These are phyloP conservation scores for Limonium bicolor DNA, from an alignment of 148 eudicot genomes.

Conservation along the genomic window DNA sequence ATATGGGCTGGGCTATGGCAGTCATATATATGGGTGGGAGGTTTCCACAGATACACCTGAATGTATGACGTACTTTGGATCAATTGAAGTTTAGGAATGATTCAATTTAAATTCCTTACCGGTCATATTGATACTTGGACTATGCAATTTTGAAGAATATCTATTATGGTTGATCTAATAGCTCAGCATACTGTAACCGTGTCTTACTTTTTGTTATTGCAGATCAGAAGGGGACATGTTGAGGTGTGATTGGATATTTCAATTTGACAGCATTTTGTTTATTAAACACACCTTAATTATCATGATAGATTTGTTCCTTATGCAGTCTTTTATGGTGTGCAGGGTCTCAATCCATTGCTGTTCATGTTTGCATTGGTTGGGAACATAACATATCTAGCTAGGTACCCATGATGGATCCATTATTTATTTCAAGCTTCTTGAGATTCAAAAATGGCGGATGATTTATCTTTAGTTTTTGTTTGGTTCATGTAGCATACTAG, in stretches of 20 bases:
- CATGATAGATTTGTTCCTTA: background rate
- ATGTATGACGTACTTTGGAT: slow-evolving; percentile 24
- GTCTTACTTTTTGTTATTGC: slow-evolving; percentile 9
- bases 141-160: too few relatives aligned
- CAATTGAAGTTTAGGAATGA: background rate
- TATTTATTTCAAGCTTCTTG: too few relatives aligned
- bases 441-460: too few relatives aligned
- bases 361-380: slow-evolving; percentile 68
- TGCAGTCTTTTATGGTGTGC: slow-evolving; percentile 10
- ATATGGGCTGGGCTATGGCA: slow-evolving; percentile 79
- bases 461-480: too few relatives aligned
- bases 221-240: slow-evolving; percentile 47
- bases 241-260: slow-evolving; percentile 20
- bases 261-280: background rate
- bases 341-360: slow-evolving; percentile 85
- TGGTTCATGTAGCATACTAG: slow-evolving; percentile 42
- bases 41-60: slow-evolving; percentile 68
- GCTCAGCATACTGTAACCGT: background rate
- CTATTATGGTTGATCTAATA: too few relatives aligned
- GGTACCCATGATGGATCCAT: too few relatives aligned
- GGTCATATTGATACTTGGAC: background rate
- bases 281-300: background rate
- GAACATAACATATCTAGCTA: slow-evolving; percentile 63
- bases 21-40: slow-evolving; percentile 72
- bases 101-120: background rate